Evolutionary conservation across 169 alveolate species (phyloP), one percentile per base, ranked within the genome.

Genomic region (Theileria annulata): DNA sequence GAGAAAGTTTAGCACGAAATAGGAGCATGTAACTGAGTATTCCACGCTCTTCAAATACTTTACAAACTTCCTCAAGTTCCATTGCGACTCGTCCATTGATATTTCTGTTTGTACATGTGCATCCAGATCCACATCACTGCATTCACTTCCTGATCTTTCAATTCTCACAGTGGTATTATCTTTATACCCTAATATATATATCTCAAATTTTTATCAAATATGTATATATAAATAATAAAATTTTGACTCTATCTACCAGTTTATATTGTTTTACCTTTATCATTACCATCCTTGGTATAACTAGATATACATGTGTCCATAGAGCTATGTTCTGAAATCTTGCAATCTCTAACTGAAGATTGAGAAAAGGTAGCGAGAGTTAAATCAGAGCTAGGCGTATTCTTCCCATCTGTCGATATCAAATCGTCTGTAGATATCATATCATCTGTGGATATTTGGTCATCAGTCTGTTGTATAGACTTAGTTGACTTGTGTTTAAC

Each of bases 1-100:
- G 63, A 72, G 23, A 71, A 82, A 82, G 47, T 82, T 82, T 47
- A 75, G 63, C 5, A 79, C 79, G 48, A 82, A 82, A 37, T 82
- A 82, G 0, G 69, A 51, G 62, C 79, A 72, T 21, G 71, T 72
- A 1, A 72, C 33, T 15, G 42, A 19, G 71, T 72, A 72, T 13
- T 60, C 71, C 15, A 58, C 3, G 62, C 71, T 25, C 63, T 15
- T 72, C 42, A 72, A 30, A 42, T 58, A 72, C 28, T 8, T 72
- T n/a, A 72, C 54, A 35, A 72, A 72, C 58, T 56, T 60, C 31
- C 56, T 72, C 15, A 35, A 15, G 62, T 58, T 60, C 79, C 79
- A 72, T 28, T 72, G 63, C 17, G 28, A 21, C 2, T 72, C 47
- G 28, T 68, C 63, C 28, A 42, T 68, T 17, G 63, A 35, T 48